These are phyloP conservation scores for Elaeagnus macrophylla DNA, from an alignment of 306 rosid species.

Conservation along the genomic window DNA sequence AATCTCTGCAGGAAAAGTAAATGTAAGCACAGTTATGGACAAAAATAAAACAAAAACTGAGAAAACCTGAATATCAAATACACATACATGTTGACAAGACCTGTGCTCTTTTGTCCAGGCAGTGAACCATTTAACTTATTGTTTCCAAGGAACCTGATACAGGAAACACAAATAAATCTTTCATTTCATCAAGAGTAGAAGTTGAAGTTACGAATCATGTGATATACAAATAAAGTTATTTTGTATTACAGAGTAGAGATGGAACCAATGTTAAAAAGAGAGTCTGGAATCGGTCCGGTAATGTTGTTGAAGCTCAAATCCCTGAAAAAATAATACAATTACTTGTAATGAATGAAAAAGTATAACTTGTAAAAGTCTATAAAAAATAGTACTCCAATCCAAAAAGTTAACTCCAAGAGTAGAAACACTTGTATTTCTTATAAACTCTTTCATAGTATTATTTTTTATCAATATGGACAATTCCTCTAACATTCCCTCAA, in stretches of 20 bases:
- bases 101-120: constrained; percentile 35
- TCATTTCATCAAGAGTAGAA: constrained; percentile 1
- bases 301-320: constrained; percentile 88
- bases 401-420: too few relatives aligned
- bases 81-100: constrained; percentile 57
- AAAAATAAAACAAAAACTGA: not conserved
- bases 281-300: constrained; percentile 42
- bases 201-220: constrained; percentile 1
- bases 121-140: constrained; percentile 52
- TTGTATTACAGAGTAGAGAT: constrained; percentile 52
- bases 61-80: not conserved
- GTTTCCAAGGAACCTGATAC: constrained; percentile 67
- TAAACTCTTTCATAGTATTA: too few relatives aligned
- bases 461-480: too few relatives aligned
- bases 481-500: too few relatives aligned
- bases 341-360: too few relatives aligned
- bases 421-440: too few relatives aligned
- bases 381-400: too few relatives aligned
- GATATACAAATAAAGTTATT: constrained; percentile 4
- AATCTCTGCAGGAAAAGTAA: constrained; percentile 52
- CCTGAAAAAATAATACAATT: constrained; percentile 22
- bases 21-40: too few relatives aligned
- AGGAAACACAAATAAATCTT: constrained; percentile 6
- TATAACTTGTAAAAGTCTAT: too few relatives aligned
- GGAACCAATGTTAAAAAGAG: constrained; percentile 55